These are phyloP conservation scores for Aspergillus sojae DNA, from an alignment of 2,329 filamentous ascomycete species.

Conservation along the genomic window DNA sequence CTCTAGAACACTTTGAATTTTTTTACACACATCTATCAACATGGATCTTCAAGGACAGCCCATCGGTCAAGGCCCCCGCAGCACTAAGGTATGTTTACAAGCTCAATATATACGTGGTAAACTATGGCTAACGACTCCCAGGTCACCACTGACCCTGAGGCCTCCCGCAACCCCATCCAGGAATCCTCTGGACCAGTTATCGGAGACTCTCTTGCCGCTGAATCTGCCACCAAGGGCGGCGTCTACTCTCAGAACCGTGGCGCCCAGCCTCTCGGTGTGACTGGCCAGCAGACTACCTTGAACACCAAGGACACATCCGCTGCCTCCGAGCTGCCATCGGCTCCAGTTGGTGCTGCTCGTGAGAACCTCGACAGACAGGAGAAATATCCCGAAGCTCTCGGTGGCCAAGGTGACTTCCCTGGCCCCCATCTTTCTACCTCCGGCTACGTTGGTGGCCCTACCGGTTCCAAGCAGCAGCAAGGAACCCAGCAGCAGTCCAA, in stretches of 20 bases:
- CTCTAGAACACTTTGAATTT: neutral
- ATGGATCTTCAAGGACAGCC: slow-evolving; percentile 48
- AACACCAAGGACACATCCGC: slow-evolving; percentile 59
- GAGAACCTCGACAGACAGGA: slow-evolving; percentile 47
- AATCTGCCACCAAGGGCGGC: slow-evolving; percentile 65
- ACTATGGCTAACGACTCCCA: slow-evolving; percentile 6
- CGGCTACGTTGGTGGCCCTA: slow-evolving; percentile 40
- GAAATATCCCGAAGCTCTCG: slow-evolving; percentile 43
- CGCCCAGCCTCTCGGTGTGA: slow-evolving; percentile 53
- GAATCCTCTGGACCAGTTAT: slow-evolving; percentile 68
- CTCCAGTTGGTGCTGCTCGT: slow-evolving; percentile 49
- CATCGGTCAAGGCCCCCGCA: slow-evolving; percentile 31
- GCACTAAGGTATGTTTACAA: slow-evolving; percentile 37
- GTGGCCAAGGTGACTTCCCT: slow-evolving; percentile 42
- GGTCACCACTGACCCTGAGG: slow-evolving; percentile 52
- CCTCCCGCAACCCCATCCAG: slow-evolving; percentile 53
- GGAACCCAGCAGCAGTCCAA: slow-evolving; percentile 18
- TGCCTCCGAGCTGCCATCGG: slow-evolving; percentile 54
- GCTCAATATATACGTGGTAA: neutral
- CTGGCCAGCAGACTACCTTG: slow-evolving; percentile 56
- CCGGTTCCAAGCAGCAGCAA: slow-evolving; percentile 34
- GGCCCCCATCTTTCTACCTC: slow-evolving; percentile 37
- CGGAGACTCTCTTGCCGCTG: slow-evolving; percentile 73
- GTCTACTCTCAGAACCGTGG: slow-evolving; percentile 63
- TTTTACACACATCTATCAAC: slow-evolving; percentile 13